Evolutionary conservation across 2,329 filamentous ascomycete genomes (phyloP), one percentile per base, ranked within the genome.

Genomic region (Alternaria sp.): DNA sequence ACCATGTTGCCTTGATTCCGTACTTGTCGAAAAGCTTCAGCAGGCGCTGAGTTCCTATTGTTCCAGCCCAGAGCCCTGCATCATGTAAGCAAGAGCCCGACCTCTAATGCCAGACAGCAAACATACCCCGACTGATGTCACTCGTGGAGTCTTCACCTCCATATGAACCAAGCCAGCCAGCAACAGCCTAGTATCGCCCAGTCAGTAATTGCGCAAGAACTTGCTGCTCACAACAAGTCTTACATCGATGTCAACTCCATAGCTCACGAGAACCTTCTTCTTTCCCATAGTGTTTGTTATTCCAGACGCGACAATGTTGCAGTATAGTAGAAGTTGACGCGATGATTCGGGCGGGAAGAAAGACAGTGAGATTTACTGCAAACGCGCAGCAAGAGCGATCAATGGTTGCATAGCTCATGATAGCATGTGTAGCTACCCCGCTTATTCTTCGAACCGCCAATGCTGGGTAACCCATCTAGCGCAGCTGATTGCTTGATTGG

Each of bases 131-230:
- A 73, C 87, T 90, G 66, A 93, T 92, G 69, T 93, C 91, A 72
- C 85, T 91, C 1, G 87, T 88, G 8, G 86, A 90, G 73, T 93
- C 90, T 76, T 93, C 86, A 40, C 91, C 90, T 15, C 89, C 89
- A 71, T 93, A 93, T 0, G 88, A 91, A 1, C 91, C 91, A 0
- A 93, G 82, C 91, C 91, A 93, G 9, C 91, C 90, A 2, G 90
- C 87, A 2, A 93, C 89, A 28, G 58, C 58, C 45, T 64, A 23
- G 21, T 5, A 9, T 26, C 6, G 15, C 2, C 12, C 17, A 10
- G 13, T 59, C 19, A 49, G 43, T 43, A 3, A 32, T 15, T 13
- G 11, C 15, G 26, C 12, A 23, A 43, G 3, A 92, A 89, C 86
- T 28, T 30, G 43, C 57, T 63, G 25, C 25, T 54, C 89, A 26